These are phyloP conservation scores for Debaryomycetaceae sp. DNA, from an alignment of 1,139 yeast genomes.

Conservation along the genomic window DNA sequence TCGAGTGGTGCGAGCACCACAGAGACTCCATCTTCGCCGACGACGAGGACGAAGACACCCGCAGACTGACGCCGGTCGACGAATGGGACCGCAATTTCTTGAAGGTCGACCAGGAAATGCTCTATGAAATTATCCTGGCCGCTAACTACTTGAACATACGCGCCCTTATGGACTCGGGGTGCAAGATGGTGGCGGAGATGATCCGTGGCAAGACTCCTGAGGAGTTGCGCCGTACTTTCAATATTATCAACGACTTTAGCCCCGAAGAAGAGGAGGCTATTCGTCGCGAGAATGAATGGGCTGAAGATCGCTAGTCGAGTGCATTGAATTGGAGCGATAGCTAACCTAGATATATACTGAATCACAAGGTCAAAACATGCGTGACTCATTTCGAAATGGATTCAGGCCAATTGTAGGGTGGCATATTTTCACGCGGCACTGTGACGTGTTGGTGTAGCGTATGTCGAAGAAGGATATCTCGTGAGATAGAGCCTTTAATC, in stretches of 20 bases:
- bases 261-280: slow-evolving; percentile 99
- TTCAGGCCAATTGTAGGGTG: no score
- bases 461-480: no score
- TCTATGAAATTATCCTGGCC: slow-evolving; percentile 90
- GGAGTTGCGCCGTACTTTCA: slow-evolving; percentile 91
- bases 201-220: slow-evolving; percentile 93
- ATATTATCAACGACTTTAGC: slow-evolving; percentile 90
- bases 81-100: slow-evolving; percentile 96
- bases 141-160: slow-evolving; percentile 93
- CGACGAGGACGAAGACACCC: slow-evolving; percentile 70
- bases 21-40: slow-evolving; percentile 68
- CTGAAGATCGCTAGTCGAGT: slow-evolving; percentile 92
- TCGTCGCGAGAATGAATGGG: slow-evolving; percentile 97
- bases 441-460: no score
- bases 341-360: not conserved
- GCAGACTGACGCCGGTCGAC: slow-evolving; percentile 67
- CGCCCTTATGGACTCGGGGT: slow-evolving; percentile 88
- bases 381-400: no score
- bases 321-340: not conserved
- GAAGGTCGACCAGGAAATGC: slow-evolving; percentile 96
- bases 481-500: no score
- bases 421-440: no score
- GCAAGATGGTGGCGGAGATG: slow-evolving; percentile 98
- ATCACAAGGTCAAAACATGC: no score
- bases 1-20: slow-evolving; percentile 98